phyloP scores from a whole-genome alignment of 805 yeast species.

The Wickerhamomyces canadensis region DNA sequence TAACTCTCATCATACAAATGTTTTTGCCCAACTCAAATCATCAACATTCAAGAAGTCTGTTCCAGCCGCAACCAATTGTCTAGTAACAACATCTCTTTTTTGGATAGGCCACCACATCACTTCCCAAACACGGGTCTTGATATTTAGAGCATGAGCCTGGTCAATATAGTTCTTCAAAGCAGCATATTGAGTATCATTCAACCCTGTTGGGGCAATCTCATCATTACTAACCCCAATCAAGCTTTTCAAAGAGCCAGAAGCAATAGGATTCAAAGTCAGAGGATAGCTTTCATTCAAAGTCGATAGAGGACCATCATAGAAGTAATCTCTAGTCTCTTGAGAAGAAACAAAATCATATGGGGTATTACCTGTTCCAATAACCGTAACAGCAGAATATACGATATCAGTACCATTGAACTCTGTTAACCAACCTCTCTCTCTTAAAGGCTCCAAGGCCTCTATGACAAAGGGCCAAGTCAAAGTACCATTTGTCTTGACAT shows the following conservation, averaged over 20 bases:
- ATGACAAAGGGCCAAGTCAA: conserved; percentile 43
- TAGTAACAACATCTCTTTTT: conserved; percentile 42
- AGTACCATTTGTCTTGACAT: conserved; percentile 50
- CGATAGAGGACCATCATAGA: conserved; percentile 48
- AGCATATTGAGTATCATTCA: conserved; percentile 31
- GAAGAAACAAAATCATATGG: conserved; percentile 37
- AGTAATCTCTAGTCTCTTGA: conserved; percentile 31
- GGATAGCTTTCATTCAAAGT: conserved; percentile 21
- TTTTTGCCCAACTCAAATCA: conserved; percentile 40
- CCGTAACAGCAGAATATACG: conserved; percentile 51
- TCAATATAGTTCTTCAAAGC: conserved; percentile 26
- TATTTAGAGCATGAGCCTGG: conserved; percentile 44
- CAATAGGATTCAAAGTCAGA: conserved; percentile 27
- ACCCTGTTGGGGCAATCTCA: conserved; percentile 21
- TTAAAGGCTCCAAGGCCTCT: conserved; percentile 45
- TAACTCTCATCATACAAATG: conserved; percentile 13
- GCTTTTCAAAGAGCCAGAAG: conserved; percentile 40
- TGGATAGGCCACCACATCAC: conserved; percentile 63
- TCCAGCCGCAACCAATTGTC: conserved; percentile 41
- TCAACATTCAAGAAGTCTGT: conserved; percentile 65
- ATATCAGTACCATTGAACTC: conserved; percentile 32
- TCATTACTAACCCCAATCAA: conserved; percentile 9
- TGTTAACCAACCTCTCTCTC: conserved; percentile 46
- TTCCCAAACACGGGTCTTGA: conserved; percentile 69
- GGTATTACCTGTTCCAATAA: conserved; percentile 66